Evolutionary conservation across 2,329 filamentous ascomycete genomes (phyloP).

Genomic region (Fusarium falciforme): DNA sequence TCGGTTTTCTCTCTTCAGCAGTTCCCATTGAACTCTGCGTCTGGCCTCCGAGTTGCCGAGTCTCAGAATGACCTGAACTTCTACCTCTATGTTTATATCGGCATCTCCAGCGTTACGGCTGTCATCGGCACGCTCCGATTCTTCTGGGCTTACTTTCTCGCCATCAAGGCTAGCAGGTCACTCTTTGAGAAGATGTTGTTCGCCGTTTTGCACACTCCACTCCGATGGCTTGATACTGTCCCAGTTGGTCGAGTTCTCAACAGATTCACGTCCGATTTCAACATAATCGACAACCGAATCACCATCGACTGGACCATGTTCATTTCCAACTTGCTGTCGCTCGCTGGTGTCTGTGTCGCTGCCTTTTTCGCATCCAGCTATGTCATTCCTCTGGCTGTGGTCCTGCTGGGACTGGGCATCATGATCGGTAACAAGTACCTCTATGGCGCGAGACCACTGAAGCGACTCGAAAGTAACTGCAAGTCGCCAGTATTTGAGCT

Average conservation of each 20-base stretch:
- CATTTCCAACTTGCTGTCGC: conserved; percentile 68
- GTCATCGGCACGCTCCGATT: conserved; percentile 72
- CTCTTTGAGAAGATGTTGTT: conserved; percentile 76
- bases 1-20: conserved; percentile 62
- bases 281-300: conserved; percentile 75
- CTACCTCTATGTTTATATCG: conserved; percentile 78
- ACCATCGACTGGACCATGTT: conserved; percentile 72
- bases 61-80: conserved; percentile 61
- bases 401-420: conserved; percentile 69
- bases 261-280: conserved; percentile 82
- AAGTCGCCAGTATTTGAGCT: conserved; percentile 86
- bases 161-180: conserved; percentile 74
- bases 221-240: conserved; percentile 85
- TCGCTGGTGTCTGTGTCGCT: conserved; percentile 75
- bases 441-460: conserved; percentile 77
- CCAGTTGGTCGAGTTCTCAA: conserved; percentile 82
- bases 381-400: conserved; percentile 70
- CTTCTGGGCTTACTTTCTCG: conserved; percentile 71
- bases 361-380: conserved; percentile 75
- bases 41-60: conserved; percentile 43
- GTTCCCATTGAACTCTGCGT: conserved; percentile 54
- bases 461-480: conserved; percentile 79
- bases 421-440: conserved; percentile 72
- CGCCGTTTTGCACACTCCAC: conserved; percentile 75
- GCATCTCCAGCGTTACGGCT: conserved; percentile 71